Evolutionary conservation across 169 alveolate species (phyloP), one percentile per base, ranked within the genome.

Genomic region (Cryptosporidium meleagridis): DNA sequence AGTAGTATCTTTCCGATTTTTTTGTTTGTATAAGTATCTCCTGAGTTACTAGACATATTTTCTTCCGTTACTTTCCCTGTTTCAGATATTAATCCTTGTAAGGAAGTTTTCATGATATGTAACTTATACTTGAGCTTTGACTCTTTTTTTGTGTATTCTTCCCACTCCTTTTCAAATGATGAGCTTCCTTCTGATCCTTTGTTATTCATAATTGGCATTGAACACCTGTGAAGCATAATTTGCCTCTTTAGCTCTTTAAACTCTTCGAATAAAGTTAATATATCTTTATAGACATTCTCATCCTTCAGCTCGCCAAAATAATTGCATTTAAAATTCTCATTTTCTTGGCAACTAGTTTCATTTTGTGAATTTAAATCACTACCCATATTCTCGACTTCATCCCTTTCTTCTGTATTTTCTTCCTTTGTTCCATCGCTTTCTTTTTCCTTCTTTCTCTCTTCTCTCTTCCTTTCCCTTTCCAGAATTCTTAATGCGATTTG

Each of bases 191-290:
- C 51, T 6, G 72, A 65, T 10, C 35, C 67, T 23, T 39, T 80
- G 8, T 37, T 33, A 12, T 5, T 39, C 31, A 33, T 41, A 3
- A 80, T 80, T 18, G 89, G 89, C 31, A 80, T 80, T n/a, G 89
- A 80, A 21, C 89, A 80, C 39, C 41, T 80, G 41, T 80, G 89
- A 12, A 80, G 14, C 52, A 80, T 59, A 61, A 80, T 67, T 29
- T 80, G 65, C 9, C 62, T 59, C 31, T 59, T 23, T 18, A 80
- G n/a, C 16, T 80, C 75, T 31, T 51, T 80, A 80, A 61, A 80
- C 41, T 80, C 89, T 23, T 48, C 62, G 16, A 80, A 12, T 23
- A 80, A 16, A n/a, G 55, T 8, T 21, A 80, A 29, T 3, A 80
- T 39, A 29, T 59, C 75, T 3, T 39, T 23, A 39, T 80, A 65